A percentile compares a stretch with the other conserved stretches of the same genome.
Conservation (phyloP, 2,329 filamentous ascomycete genomes). For the Xylaria sp. region DNA sequence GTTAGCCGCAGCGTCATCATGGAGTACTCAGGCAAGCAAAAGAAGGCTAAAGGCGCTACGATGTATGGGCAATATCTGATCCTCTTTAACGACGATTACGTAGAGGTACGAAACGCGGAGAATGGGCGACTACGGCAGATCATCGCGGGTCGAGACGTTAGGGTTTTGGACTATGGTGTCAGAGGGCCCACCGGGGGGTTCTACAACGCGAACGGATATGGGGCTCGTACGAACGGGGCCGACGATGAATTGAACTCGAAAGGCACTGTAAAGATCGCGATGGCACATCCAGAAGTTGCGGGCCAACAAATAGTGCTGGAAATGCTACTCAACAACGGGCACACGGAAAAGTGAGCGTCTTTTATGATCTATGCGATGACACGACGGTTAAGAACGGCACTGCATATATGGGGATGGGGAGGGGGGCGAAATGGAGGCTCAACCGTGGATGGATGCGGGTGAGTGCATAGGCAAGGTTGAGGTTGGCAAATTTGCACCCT, state of each 20-base stretch:
- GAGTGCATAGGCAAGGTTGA: not conserved
- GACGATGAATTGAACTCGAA: slow-evolving; percentile 56
- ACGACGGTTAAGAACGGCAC: slow-evolving; percentile 2
- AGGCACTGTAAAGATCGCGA: slow-evolving; percentile 88
- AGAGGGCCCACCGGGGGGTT: slow-evolving; percentile 63
- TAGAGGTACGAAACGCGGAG: slow-evolving; percentile 95
- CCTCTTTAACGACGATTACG: slow-evolving; percentile 94
- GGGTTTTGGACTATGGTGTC: slow-evolving; percentile 85
- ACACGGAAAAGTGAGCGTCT: slow-evolving; percentile 55
- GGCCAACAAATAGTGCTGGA: slow-evolving; percentile 89
- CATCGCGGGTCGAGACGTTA: slow-evolving; percentile 88
- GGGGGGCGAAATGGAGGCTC: not conserved
- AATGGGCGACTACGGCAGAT: slow-evolving; percentile 94
- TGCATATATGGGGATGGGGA: not conserved
- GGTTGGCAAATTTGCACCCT: slow-evolving; percentile 2
- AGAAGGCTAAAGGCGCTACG: slow-evolving; percentile 79
- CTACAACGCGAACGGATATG: slow-evolving; percentile 37
- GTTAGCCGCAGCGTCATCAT: slow-evolving; percentile 93
- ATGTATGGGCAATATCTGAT: slow-evolving; percentile 91
- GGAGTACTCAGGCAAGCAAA: slow-evolving; percentile 93
- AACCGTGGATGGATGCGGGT: not conserved
- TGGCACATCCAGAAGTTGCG: slow-evolving; percentile 90
- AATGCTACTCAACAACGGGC: slow-evolving; percentile 88
- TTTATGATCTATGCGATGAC: slow-evolving; percentile 9
- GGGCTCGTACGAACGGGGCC: slow-evolving; percentile 43